Base-by-base conservation (phyloP, 192 early-diverging fungal species). In the Radiomyces spectabilis region DNA sequence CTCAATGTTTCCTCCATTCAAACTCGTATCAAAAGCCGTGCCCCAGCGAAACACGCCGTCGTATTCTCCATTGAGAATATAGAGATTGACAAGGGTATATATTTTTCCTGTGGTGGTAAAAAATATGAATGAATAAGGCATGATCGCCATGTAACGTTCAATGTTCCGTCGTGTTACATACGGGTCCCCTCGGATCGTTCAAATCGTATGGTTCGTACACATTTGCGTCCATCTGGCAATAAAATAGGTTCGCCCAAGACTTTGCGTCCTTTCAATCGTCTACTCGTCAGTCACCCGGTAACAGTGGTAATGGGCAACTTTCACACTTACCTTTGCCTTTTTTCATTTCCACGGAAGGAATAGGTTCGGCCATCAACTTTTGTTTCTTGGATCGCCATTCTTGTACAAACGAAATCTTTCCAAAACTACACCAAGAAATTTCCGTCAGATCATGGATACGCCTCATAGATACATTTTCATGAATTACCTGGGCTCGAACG, bases 21-120 rank as follows among this genome's bases (percentile, higher is more conserved):
- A 65, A 18, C 79, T 76, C 1, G 84, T 82, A 29, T 85, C 84
- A 1, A 69, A 75, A 6, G 76, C 61, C 4, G 71, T 76, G 38
- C 86, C 86, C 75, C 75, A 80, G 29, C 86, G 79, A 75, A 88
- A 73, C 5, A 88, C 69, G 8, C 79, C 82, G 54, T 84, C 78
- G 58, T 79, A 78, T 19, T 74, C 71, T 10, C 75, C 68, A 35
- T 74, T 70, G 5, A 58, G 58, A 33, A 76, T 65, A 48, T 76
- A 68, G 5, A 88, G 77, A 37, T 81, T 80, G 54, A 85, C 73
- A 51, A 80, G 71, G 10, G 78, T 85, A 49, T 82, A 81, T 30
- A 76, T 68, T 30, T 81, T 78, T 55, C 74, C 72, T 62, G 45
- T 34, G 37, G 37, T 63, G 46, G 50, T 61, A 26, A 63, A 59